Percentiles rank a stretch among this genome's conserved stretches.
These are phyloP conservation scores for Calonectria ilicicola DNA, from an alignment of 2,329 filamentous ascomycete species.

Conservation along the genomic window DNA sequence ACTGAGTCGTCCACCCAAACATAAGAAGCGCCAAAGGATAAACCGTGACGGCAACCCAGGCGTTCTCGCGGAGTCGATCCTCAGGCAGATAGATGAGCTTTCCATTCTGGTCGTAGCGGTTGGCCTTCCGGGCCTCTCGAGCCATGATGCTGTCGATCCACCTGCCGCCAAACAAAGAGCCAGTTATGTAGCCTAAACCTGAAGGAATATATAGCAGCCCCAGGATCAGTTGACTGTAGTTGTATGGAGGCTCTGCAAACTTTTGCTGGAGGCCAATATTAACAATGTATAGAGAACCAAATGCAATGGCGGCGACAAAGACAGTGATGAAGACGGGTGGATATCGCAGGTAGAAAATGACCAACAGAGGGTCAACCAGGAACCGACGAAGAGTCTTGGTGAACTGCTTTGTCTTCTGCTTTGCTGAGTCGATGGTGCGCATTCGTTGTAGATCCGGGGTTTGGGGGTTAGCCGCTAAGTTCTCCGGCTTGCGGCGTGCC, in stretches of 20 bases:
- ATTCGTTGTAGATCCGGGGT: slow-evolving; percentile 55
- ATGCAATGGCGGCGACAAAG: slow-evolving; percentile 79
- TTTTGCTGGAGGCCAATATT: slow-evolving; percentile 82
- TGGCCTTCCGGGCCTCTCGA: slow-evolving; percentile 77
- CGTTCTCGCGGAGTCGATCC: slow-evolving; percentile 86
- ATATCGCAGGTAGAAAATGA: slow-evolving; percentile 79
- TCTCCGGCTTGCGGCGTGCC: slow-evolving; percentile 46
- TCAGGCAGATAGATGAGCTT: slow-evolving; percentile 78
- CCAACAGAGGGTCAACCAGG: slow-evolving; percentile 78
- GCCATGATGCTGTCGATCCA: slow-evolving; percentile 89
- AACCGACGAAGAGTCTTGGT: slow-evolving; percentile 67
- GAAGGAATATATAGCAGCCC: slow-evolving; percentile 84
- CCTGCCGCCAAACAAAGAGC: slow-evolving; percentile 76
- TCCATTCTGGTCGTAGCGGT: slow-evolving; percentile 75
- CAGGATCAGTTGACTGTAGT: slow-evolving; percentile 75
- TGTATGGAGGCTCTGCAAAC: slow-evolving; percentile 76
- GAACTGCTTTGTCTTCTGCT: slow-evolving; percentile 65
- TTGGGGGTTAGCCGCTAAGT: not conserved
- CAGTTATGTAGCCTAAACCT: slow-evolving; percentile 77
- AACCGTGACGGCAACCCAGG: slow-evolving; percentile 78
- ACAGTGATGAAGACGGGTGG: slow-evolving; percentile 80
- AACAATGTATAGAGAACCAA: slow-evolving; percentile 79
- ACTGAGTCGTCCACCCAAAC: slow-evolving; percentile 81
- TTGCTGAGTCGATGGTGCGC: slow-evolving; percentile 72
- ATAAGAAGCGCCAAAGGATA: slow-evolving; percentile 79